These are phyloP conservation scores for Trichoderma polysporum DNA, from an alignment of 2,329 filamentous ascomycete genomes.

Conservation along the genomic window DNA sequence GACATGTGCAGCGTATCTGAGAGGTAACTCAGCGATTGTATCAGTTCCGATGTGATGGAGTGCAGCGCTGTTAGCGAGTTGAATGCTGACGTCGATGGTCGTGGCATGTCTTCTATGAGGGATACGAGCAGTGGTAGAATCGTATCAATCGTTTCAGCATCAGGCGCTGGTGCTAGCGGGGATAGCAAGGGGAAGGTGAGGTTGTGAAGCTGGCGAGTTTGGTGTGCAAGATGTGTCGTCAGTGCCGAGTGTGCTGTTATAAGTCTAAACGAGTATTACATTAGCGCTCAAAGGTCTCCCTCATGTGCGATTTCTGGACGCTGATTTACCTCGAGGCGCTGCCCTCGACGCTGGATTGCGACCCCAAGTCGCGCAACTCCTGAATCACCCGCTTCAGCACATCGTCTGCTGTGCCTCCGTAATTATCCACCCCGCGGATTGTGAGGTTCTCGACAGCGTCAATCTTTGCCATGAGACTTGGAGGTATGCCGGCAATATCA, in stretches of 20 bases:
- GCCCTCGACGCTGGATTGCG: constrained; percentile 70
- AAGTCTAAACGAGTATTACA: constrained; percentile 47
- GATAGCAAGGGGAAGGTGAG: constrained; percentile 70
- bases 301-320: background rate
- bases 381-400: constrained; percentile 69
- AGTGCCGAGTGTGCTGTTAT: constrained; percentile 74
- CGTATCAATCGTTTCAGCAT: constrained; percentile 64
- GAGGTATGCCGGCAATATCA: constrained; percentile 66
- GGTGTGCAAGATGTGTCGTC: constrained; percentile 71
- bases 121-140: constrained; percentile 67
- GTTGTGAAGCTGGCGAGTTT: constrained; percentile 73
- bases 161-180: constrained; percentile 62
- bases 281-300: background rate
- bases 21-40: constrained; percentile 79
- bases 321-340: constrained; percentile 64
- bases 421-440: constrained; percentile 63
- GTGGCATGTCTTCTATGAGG: constrained; percentile 66
- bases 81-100: constrained; percentile 60
- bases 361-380: constrained; percentile 68
- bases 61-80: constrained; percentile 68
- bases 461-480: constrained; percentile 66
- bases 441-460: constrained; percentile 71
- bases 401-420: constrained; percentile 62
- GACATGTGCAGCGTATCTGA: constrained; percentile 94
- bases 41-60: constrained; percentile 68